Base-by-base conservation (phyloP, 2,329 filamentous ascomycete genomes). In the Hypoxylon sp. region DNA sequence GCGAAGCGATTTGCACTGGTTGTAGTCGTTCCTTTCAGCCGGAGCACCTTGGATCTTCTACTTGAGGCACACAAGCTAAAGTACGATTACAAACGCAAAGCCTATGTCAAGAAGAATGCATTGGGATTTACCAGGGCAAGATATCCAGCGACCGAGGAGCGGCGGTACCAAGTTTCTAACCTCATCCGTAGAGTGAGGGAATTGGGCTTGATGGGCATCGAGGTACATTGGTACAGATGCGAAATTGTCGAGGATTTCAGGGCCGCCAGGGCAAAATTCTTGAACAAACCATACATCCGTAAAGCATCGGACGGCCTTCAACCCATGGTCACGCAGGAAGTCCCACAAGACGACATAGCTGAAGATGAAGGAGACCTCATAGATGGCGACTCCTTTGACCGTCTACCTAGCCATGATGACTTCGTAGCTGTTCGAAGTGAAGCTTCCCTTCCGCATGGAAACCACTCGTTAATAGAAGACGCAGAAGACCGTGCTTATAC, bases 191-290 rank as follows among this genome's bases (percentile, higher is more conserved):
- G 15, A 25, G 15, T 56, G 1, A 42, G 42, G n/a, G 5, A 20
- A 2, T 32, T 59, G 5, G 56, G 48, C 11, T 12, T n/a, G 1
- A n/a, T 30, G n/a, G 56, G 56, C 11, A 53, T 56, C 8, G 36
- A 30, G 6, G 36, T 59, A 1, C 17, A 26, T 11, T 56, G 43
- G 43, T 2, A 16, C 4, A 13, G 4, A 9, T 1, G 11, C 4
- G 4, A 9, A 11, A 4, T n/a, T 2, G 8, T 5, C 5, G 11
- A 19, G 1, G 4, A 6, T 3, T 30, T 16, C 4, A 8, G 2
- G 19, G 13, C 11, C 2, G 55, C 55, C 7, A 48, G 17, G 12
- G n/a, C 9, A n/a, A 5, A 9, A 3, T 58, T 55, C 29, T 7
- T 30, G 40, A 5, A 46, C 19, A 6, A 45, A 9, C 35, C 51